Conservation (phyloP, 129 eudicot genomes). For the Flaveria linearis region DNA sequence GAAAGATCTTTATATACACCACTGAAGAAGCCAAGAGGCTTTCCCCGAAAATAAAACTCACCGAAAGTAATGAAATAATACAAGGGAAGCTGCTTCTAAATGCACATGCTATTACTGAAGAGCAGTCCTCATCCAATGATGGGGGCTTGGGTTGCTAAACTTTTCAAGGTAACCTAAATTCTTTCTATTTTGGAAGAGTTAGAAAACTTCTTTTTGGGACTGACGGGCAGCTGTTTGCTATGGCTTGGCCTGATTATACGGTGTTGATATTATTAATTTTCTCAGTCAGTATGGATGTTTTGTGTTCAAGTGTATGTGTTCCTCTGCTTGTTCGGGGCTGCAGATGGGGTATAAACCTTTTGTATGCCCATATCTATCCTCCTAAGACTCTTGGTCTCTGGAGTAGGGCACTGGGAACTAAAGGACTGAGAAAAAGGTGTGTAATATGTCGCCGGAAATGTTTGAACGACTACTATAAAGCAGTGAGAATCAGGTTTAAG, state of each 20-base stretch:
- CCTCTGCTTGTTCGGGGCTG: conserved; percentile 14
- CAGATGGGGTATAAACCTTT: too few relatives aligned
- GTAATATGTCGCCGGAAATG: too few relatives aligned
- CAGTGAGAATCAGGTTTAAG: too few relatives aligned
- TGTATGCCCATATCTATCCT: too few relatives aligned
- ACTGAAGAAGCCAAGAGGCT: conserved; percentile 87
- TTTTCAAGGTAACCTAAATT: not conserved
- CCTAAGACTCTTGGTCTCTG: too few relatives aligned
- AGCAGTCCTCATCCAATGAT: conserved; percentile 72
- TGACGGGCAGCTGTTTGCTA: conserved; percentile 10
- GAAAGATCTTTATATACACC: conserved; percentile 81
- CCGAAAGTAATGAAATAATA: conserved; percentile 51
- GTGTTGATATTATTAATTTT: conserved; percentile 21
- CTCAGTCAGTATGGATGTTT: conserved; percentile 17
- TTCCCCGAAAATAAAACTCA: conserved; percentile 67
- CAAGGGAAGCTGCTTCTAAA: conserved; percentile 47
- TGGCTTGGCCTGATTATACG: conserved; percentile 14
- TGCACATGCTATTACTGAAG: conserved; percentile 60
- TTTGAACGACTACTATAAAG: too few relatives aligned
- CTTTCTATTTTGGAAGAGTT: conserved; percentile 7
- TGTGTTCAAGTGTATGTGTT: conserved; percentile 17
- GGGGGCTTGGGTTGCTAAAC: conserved; percentile 55
- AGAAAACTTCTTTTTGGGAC: conserved; percentile 14
- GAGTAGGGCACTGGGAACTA: too few relatives aligned
- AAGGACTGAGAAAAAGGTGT: too few relatives aligned